Evolutionary conservation across 2,329 filamentous ascomycete species (phyloP).

Genomic region (Didymella keratinophila): DNA sequence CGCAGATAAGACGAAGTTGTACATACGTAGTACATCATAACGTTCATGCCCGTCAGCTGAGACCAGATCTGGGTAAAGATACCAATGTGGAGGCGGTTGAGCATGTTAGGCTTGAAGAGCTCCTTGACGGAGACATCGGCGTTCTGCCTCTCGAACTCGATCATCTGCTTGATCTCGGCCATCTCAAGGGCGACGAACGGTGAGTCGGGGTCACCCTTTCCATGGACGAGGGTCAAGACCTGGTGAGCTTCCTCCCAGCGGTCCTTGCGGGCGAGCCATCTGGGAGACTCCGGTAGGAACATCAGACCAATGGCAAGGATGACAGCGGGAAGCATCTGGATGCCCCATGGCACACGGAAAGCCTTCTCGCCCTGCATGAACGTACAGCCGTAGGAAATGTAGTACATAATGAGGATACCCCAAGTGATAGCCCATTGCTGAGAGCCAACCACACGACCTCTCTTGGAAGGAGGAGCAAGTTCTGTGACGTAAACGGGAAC

Average conservation of each 20-base stretch:
- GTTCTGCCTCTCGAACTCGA: conserved; percentile 76
- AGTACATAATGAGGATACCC: conserved; percentile 56
- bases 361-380: conserved; percentile 44
- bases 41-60: conserved; percentile 80
- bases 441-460: conserved; percentile 72
- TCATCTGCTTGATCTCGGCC: conserved; percentile 75
- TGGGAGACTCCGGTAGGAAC: conserved; percentile 57
- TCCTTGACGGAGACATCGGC: conserved; percentile 74
- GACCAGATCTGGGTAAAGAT: conserved; percentile 79
- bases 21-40: conserved; percentile 55
- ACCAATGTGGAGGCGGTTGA: conserved; percentile 75
- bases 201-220: conserved; percentile 67
- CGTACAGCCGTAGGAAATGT: conserved; percentile 48
- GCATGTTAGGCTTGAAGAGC: conserved; percentile 75
- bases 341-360: conserved; percentile 50
- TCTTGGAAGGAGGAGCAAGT: conserved; percentile 64
- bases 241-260: conserved; percentile 55
- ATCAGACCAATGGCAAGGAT: conserved; percentile 58
- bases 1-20: background rate
- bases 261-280: conserved; percentile 54
- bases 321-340: conserved; percentile 50
- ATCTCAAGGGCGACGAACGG: conserved; percentile 73
- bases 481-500: conserved; percentile 75
- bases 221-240: conserved; percentile 55
- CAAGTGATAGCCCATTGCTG: conserved; percentile 79